Conservation (phyloP, 176 grass and related monocot species). For the Oryza rufipogon region DNA sequence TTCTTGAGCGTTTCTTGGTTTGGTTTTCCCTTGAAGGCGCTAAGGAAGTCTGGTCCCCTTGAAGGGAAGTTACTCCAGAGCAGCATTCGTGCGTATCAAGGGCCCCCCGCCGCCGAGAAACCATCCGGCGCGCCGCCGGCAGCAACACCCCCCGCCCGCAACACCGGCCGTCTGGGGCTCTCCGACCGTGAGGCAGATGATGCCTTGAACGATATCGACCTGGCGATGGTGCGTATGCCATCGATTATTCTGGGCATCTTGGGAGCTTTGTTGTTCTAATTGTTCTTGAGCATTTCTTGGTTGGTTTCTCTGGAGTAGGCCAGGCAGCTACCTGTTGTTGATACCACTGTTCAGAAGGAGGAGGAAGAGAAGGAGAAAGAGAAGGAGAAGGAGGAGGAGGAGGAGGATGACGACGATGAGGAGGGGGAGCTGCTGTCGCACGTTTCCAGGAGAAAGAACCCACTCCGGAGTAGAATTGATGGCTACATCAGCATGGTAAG, state of each 20-base stretch:
- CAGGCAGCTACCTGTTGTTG: not conserved
- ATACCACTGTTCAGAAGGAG: not conserved
- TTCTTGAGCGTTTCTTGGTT: not conserved
- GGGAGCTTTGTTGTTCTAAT: not conserved
- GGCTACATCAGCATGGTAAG: not conserved
- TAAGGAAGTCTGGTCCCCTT: not conserved
- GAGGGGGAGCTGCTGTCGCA: too few relatives aligned
- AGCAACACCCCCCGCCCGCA: not conserved
- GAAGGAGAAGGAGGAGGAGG: too few relatives aligned
- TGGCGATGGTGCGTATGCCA: constrained; percentile 1
- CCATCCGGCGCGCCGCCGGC: not conserved
- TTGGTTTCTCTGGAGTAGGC: constrained; percentile 25
- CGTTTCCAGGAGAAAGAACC: not conserved
- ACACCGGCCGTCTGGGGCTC: not conserved
- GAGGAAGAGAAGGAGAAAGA: not conserved
- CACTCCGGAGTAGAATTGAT: not conserved
- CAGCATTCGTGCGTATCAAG: not conserved
- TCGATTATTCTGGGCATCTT: not conserved
- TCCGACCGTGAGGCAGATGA: not conserved
- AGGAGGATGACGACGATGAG: too few relatives aligned
- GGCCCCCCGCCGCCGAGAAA: too few relatives aligned
- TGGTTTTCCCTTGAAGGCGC: not conserved
- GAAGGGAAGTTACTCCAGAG: not conserved
- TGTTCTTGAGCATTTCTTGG: constrained; percentile 19
- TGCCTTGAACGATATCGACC: not conserved